Conservation (phyloP, 1,284 basidiomycete species). For the Melampsora americana region DNA sequence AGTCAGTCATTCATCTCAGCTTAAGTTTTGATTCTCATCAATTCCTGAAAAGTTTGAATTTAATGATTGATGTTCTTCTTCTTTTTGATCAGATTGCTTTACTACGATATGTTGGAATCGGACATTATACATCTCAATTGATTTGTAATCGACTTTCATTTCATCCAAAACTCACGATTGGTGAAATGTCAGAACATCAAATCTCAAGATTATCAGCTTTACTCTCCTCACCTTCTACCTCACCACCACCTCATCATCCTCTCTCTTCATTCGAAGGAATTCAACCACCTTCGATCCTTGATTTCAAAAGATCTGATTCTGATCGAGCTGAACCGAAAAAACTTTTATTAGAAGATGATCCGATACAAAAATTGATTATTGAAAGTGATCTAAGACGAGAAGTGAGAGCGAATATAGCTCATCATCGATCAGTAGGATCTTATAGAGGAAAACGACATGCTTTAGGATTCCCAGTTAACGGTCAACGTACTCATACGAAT, state of each 20-base stretch:
- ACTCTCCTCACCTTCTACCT: slow-evolving; percentile 74
- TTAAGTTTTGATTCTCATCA: background rate
- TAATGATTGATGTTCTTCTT: no score
- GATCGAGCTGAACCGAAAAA: slow-evolving; percentile 44
- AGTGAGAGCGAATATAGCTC: slow-evolving; percentile 79
- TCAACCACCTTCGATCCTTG: slow-evolving; percentile 45
- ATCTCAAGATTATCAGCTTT: slow-evolving; percentile 79
- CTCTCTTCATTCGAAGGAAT: slow-evolving; percentile 49
- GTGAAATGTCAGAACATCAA: slow-evolving; percentile 72
- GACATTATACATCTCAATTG: slow-evolving; percentile 67
- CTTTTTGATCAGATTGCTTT: slow-evolving; percentile 66
- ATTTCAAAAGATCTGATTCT: slow-evolving; percentile 32
- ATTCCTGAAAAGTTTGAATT: background rate
- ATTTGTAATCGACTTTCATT: slow-evolving; percentile 84
- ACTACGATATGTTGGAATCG: slow-evolving; percentile 78
- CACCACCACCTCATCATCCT: slow-evolving; percentile 57
- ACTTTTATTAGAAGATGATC: slow-evolving; percentile 57
- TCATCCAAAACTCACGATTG: slow-evolving; percentile 70
- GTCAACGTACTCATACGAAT: slow-evolving; percentile 82
- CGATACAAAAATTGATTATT: slow-evolving; percentile 69
- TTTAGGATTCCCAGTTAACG: slow-evolving; percentile 80
- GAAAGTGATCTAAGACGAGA: slow-evolving; percentile 75
- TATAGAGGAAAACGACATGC: slow-evolving; percentile 82
- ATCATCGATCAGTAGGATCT: slow-evolving; percentile 82
- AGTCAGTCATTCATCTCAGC: slow-evolving; percentile 57